These are phyloP conservation scores for Cyclotella kingstonii DNA, from an alignment of 108 stramenopile genomes.

Conservation along the genomic window DNA sequence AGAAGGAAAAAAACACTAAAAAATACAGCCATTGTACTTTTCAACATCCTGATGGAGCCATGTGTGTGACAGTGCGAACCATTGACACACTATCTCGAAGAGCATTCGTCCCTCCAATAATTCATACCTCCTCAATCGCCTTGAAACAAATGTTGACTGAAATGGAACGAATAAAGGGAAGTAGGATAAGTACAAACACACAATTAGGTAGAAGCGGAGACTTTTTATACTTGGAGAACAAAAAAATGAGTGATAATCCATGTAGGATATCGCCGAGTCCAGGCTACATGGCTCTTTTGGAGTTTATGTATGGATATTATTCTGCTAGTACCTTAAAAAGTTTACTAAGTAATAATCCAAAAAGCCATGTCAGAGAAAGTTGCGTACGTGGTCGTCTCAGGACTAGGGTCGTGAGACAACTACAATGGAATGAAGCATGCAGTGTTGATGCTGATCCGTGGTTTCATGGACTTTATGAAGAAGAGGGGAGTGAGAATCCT, in stretches of 20 bases:
- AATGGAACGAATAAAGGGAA: conserved; percentile 32
- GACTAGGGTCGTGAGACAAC: conserved; percentile 44
- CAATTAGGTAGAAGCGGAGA: neutral
- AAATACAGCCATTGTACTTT: conserved; percentile 22
- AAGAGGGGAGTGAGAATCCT: conserved; percentile 9
- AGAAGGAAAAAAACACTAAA: conserved; percentile 6
- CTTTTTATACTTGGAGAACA: neutral
- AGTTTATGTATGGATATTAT: conserved; percentile 29
- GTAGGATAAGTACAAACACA: neutral
- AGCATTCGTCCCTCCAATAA: conserved; percentile 44
- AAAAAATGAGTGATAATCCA: conserved; percentile 19
- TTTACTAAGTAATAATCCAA: no score
- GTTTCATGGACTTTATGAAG: conserved; percentile 26
- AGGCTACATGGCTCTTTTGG: conserved; percentile 24
- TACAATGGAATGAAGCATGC: conserved; percentile 54
- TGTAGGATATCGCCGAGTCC: conserved; percentile 36
- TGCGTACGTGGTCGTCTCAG: neutral
- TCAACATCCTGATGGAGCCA: conserved; percentile 40
- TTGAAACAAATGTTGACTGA: conserved; percentile 21
- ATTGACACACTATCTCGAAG: conserved; percentile 50
- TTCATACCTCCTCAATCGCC: neutral
- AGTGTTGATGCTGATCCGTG: conserved; percentile 58
- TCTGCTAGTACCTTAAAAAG: no score
- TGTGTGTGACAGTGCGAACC: conserved; percentile 43
- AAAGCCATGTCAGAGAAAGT: no score